These are phyloP conservation scores for Trametes hirsuta DNA, from an alignment of 1,284 basidiomycete species.

Conservation along the genomic window DNA sequence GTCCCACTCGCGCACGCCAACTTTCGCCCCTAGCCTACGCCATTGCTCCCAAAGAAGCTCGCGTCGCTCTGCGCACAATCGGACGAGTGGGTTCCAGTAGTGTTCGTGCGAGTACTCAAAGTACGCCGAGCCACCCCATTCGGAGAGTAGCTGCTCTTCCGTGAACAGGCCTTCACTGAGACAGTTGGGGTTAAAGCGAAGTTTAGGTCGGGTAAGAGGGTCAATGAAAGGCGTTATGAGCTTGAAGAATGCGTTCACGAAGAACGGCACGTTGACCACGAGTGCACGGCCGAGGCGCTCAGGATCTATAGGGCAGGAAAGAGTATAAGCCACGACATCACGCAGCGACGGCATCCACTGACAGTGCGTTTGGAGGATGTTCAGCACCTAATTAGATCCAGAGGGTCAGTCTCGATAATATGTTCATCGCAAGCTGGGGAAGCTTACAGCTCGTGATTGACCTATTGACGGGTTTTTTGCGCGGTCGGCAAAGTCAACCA, in stretches of 20 bases:
- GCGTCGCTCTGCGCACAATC: constrained; percentile 55
- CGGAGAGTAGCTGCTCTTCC: constrained; percentile 57
- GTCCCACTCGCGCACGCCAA: constrained; percentile 78
- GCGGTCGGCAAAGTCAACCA: constrained; percentile 84
- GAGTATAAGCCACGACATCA: background rate
- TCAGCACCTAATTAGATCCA: constrained; percentile 47
- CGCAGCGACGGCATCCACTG: constrained; percentile 42
- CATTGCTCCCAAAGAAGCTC: constrained; percentile 60
- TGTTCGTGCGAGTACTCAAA: constrained; percentile 74
- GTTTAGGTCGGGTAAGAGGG: constrained; percentile 67
- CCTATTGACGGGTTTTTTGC: constrained; percentile 75
- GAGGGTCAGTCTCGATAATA: background rate
- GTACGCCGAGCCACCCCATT: constrained; percentile 62
- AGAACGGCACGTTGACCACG: constrained; percentile 83
- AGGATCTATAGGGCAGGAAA: constrained; percentile 62
- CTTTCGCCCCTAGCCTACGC: constrained; percentile 61
- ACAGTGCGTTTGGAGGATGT: constrained; percentile 82
- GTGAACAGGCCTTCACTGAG: constrained; percentile 63
- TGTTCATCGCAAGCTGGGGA: background rate
- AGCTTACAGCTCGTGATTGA: constrained; percentile 54
- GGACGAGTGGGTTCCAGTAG: constrained; percentile 73
- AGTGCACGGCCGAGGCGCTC: constrained; percentile 89
- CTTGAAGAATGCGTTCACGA: constrained; percentile 82
- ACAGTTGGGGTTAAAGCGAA: constrained; percentile 64
- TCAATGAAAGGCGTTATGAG: constrained; percentile 83